Conservation (phyloP, 2,329 filamentous ascomycete genomes). For the Fusarium sarcochroum region DNA sequence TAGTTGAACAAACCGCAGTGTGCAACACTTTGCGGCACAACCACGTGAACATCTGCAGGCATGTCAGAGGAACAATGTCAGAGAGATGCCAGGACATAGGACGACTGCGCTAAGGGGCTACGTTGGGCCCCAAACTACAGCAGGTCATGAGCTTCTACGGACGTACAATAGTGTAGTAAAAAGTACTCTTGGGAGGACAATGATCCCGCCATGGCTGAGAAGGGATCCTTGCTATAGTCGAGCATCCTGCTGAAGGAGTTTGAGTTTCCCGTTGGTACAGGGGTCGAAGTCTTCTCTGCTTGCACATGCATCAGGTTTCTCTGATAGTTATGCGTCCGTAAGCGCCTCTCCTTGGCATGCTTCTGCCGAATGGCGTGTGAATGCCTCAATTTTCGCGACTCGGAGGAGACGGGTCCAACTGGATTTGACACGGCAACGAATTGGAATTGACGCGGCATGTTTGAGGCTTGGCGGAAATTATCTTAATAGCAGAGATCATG, state of each 20-base stretch:
- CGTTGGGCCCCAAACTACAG: no score
- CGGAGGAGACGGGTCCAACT: not conserved
- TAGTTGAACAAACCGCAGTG: slow-evolving; percentile 1
- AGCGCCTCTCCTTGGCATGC: slow-evolving; percentile 22
- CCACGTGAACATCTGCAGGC: not conserved
- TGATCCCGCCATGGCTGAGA: not conserved
- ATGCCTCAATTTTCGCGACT: slow-evolving; percentile 8
- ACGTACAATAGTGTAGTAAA: slow-evolving; percentile 22
- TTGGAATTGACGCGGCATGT: slow-evolving; percentile 15
- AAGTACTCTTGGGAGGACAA: slow-evolving; percentile 13
- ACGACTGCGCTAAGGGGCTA: no score
- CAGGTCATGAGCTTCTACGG: no score
- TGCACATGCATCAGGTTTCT: no score
- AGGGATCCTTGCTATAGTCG: not conserved
- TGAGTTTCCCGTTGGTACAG: not conserved
- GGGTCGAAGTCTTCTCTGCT: no score
- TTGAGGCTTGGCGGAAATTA: not conserved
- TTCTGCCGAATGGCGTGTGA: slow-evolving; percentile 13
- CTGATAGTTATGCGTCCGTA: slow-evolving; percentile 10
- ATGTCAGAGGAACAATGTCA: not conserved
- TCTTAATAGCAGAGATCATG: no score
- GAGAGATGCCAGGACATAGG: fast-evolving
- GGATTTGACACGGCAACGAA: slow-evolving; percentile 20
- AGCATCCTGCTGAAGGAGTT: not conserved
- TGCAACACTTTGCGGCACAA: not conserved